Evolutionary conservation across 768 basidiomycete species (phyloP).

Genomic region (Erythrobasidium yunnanense): DNA sequence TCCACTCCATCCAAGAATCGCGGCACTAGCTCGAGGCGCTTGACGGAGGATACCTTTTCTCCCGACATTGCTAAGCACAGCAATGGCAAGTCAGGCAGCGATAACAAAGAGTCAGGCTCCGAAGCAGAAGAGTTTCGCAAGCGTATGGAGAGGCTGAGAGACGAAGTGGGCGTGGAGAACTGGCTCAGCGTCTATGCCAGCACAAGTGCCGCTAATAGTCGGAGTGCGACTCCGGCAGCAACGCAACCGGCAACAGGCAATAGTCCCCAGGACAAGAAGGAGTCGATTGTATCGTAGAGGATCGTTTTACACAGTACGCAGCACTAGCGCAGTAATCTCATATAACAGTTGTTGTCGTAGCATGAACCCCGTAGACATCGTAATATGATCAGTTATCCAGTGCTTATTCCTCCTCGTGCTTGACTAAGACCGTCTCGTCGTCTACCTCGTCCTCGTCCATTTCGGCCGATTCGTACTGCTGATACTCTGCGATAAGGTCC

Average conservation of each 20-base stretch:
- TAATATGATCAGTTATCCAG: no score
- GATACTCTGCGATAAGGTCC: conserved; percentile 93
- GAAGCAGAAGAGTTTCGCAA: conserved; percentile 15
- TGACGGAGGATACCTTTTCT: not conserved
- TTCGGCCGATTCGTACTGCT: conserved; percentile 48
- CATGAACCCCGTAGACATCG: no score
- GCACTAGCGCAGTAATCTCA: no score
- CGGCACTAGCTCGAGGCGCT: not conserved
- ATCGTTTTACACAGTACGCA: no score
- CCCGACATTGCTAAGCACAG: not conserved
- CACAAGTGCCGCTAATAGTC: not conserved
- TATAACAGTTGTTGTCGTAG: no score
- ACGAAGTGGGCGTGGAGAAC: conserved; percentile 8
- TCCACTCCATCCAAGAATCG: not conserved
- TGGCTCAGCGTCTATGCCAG: conserved; percentile 18
- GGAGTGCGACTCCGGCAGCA: not conserved
- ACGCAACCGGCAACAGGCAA: not conserved
- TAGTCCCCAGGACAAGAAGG: no score
- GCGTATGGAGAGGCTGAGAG: conserved; percentile 16
- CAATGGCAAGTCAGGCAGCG: no score
- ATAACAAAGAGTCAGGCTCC: not conserved
- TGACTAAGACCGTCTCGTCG: conserved; percentile 3
- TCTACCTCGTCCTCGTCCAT: conserved; percentile 22
- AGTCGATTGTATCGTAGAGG: no score
- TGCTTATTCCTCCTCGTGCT: not conserved